Conservation (phyloP, 129 eudicot species). For the Chrysanthemum seticuspe region DNA sequence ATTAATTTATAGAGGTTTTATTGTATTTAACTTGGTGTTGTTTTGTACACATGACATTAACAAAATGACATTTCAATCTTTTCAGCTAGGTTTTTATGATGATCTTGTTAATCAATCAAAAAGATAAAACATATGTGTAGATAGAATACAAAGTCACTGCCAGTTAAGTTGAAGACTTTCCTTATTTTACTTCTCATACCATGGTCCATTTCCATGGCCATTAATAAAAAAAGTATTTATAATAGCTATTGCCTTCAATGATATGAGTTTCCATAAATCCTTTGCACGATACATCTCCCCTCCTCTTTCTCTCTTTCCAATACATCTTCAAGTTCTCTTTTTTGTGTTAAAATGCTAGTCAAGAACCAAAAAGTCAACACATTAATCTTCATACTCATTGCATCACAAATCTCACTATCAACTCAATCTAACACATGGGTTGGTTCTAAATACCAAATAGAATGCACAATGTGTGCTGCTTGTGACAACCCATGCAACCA, state of each 20-base stretch:
- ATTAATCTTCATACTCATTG: conserved; percentile 27
- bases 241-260: conserved; percentile 14
- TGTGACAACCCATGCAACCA: too few species aligned
- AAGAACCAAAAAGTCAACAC: conserved; percentile 26
- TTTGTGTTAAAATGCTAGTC: conserved; percentile 16
- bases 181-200: background rate
- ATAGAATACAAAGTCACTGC: too few species aligned
- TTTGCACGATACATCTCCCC: background rate
- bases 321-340: background rate
- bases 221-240: background rate
- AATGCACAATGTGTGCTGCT: too few species aligned
- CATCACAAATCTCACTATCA: conserved; percentile 1
- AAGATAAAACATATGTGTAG: too few species aligned
- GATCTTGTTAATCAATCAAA: too few species aligned
- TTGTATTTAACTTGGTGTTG: too few species aligned
- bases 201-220: background rate
- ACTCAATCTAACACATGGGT: too few species aligned
- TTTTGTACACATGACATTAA: too few species aligned
- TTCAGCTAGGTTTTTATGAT: too few species aligned
- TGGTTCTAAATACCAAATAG: too few species aligned
- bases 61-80: too few species aligned
- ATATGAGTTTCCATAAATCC: conserved; percentile 9
- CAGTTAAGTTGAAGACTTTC: background rate
- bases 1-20: too few species aligned
- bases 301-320: background rate